phyloP scores from a whole-genome alignment of 176 grass and related monocot genomes.

The Dactylis glomerata region DNA sequence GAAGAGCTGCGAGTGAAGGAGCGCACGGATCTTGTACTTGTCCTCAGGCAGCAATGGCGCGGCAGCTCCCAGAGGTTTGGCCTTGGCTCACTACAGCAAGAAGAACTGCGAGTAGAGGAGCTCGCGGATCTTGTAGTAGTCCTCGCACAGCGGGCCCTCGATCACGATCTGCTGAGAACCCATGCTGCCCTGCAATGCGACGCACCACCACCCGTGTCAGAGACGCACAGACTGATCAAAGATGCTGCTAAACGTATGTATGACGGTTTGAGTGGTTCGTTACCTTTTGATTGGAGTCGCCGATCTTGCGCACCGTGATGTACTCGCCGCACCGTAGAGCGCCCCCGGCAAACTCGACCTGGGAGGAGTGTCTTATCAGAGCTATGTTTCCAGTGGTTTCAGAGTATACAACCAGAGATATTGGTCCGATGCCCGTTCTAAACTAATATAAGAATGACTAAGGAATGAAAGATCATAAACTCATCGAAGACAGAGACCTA shows the following conservation, averaged over 20 bases:
- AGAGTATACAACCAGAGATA: not conserved
- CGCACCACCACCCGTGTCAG: not conserved
- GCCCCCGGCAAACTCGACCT: conserved; percentile 89
- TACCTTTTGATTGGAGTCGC: conserved; percentile 83
- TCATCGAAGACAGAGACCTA: not conserved
- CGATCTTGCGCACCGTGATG: conserved; percentile 78
- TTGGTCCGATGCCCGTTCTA: not conserved
- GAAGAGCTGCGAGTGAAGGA: too few relatives aligned
- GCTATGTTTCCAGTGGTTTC: not conserved
- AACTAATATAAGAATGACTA: not conserved
- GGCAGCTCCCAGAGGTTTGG: not conserved
- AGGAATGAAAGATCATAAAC: not conserved
- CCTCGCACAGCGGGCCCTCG: conserved; percentile 80
- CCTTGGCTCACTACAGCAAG: conserved; percentile 44
- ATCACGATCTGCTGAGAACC: conserved; percentile 86
- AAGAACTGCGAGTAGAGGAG: conserved; percentile 89
- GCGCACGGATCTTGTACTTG: too few relatives aligned
- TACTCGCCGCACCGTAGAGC: conserved; percentile 82
- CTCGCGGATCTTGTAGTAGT: conserved; percentile 87
- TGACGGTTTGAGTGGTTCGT: not conserved
- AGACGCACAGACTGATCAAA: not conserved
- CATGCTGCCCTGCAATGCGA: conserved; percentile 50
- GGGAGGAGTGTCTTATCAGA: conserved; percentile 14
- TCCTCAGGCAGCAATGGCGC: not conserved
- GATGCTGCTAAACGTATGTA: not conserved